Percentiles rank a stretch among this genome's conserved stretches.
Evolutionary conservation across 108 stramenopile species (phyloP).

Genomic region (Fistulifera solaris): DNA sequence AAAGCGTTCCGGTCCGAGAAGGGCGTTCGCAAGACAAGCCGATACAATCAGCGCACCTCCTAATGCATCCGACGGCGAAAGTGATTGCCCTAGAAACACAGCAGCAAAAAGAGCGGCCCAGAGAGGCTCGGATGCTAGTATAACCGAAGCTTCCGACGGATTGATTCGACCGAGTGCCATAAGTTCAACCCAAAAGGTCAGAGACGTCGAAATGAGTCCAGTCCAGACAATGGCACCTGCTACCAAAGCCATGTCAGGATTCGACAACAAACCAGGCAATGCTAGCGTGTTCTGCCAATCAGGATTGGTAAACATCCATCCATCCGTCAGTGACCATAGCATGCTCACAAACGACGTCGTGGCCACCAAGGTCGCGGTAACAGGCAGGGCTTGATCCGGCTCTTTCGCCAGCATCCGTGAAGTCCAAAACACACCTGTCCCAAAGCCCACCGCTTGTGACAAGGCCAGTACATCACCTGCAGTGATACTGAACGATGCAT

Average conservation of each 20-base stretch:
- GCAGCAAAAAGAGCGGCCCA: constrained; percentile 63
- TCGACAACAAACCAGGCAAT: constrained; percentile 32
- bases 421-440: constrained; percentile 39
- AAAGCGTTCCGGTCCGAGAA: constrained; percentile 13
- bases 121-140: constrained; percentile 64
- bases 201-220: constrained; percentile 46
- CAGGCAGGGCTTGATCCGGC: constrained; percentile 42
- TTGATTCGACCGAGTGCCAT: constrained; percentile 42
- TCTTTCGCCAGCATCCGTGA: constrained; percentile 51
- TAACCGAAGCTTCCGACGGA: constrained; percentile 50
- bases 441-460: constrained; percentile 57
- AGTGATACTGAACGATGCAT: constrained; percentile 8
- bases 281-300: constrained; percentile 20
- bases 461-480: constrained; percentile 33
- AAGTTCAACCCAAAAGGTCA: constrained; percentile 47
- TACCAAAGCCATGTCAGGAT: constrained; percentile 25
- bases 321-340: constrained; percentile 41
- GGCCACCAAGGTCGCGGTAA: constrained; percentile 48
- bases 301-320: constrained; percentile 23
- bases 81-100: constrained; percentile 24
- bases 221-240: constrained; percentile 49
- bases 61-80: constrained; percentile 31
- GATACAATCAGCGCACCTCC: constrained; percentile 45
- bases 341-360: constrained; percentile 35
- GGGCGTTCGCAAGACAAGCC: constrained; percentile 39